Evolutionary conservation across 1,284 basidiomycete genomes (phyloP).

Genomic region (Trichosporon inkin): DNA sequence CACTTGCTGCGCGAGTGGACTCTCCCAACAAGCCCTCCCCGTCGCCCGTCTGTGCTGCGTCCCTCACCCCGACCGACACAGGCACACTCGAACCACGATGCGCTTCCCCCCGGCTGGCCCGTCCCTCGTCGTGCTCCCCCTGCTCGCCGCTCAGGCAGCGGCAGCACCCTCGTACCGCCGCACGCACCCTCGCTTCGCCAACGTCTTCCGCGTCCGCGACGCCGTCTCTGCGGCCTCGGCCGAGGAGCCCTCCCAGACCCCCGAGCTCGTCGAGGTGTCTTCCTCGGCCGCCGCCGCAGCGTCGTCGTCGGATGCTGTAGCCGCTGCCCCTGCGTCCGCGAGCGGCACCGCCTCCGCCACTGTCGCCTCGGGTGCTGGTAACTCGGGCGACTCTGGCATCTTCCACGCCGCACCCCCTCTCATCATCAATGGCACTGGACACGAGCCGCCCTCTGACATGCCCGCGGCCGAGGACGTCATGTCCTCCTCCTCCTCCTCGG

Average conservation of each 20-base stretch:
- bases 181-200: constrained; percentile 24
- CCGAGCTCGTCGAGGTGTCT: not conserved
- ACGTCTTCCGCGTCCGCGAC: constrained; percentile 22
- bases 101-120: constrained; percentile 24
- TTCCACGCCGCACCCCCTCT: constrained; percentile 5
- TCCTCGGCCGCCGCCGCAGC: constrained; percentile 9
- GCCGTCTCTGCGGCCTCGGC: not conserved
- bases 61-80: not conserved
- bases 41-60: constrained; percentile 6
- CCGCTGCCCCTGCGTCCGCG: constrained; percentile 12
- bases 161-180: constrained; percentile 32
- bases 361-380: not conserved
- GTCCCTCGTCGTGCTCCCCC: constrained; percentile 33
- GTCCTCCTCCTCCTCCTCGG: not conserved
- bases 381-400: not conserved
- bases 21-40: constrained; percentile 18
- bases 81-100: constrained; percentile 15
- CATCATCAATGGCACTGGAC: constrained; percentile 3
- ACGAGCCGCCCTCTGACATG: not conserved
- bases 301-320: constrained; percentile 4
- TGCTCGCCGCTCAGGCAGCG: constrained; percentile 31
- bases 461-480: not conserved
- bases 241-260: too few relatives aligned
- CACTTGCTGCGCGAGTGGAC: constrained; percentile 14
- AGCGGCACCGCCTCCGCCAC: constrained; percentile 7